phyloP scores from a whole-genome alignment of 768 basidiomycete species.

The Macrolepiota dolichaula region DNA sequence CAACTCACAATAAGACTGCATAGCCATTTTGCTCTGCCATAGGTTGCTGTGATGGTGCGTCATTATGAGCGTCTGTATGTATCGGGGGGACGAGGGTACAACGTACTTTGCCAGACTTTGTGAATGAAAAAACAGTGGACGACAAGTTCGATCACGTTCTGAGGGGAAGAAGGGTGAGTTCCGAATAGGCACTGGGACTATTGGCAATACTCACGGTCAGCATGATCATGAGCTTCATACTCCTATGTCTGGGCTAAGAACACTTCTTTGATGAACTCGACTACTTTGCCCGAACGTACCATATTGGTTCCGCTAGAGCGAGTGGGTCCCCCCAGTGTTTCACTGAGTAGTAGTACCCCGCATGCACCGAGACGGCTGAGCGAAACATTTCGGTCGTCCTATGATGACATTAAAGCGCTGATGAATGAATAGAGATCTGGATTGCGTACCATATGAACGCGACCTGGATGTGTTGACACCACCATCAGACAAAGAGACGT shows the following conservation, averaged over 20 bases:
- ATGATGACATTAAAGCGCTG: neutral
- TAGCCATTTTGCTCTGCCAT: neutral
- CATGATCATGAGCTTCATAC: conserved; percentile 11
- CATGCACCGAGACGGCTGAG: conserved; percentile 5
- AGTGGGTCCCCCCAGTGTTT: conserved; percentile 1
- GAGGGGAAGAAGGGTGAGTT: neutral
- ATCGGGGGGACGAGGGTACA: neutral
- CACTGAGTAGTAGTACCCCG: conserved; percentile 10
- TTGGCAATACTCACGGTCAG: neutral
- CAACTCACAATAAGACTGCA: conserved; percentile 3
- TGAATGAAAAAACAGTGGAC: conserved; percentile 10
- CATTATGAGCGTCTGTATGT: neutral
- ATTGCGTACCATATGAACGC: conserved; percentile 1
- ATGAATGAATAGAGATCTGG: neutral
- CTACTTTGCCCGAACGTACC: neutral
- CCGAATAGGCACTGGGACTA: neutral
- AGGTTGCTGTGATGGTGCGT: neutral
- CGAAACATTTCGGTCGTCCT: conserved; percentile 6
- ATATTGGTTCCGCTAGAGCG: neutral
- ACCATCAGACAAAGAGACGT: neutral
- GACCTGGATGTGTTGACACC: neutral
- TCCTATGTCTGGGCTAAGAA: neutral
- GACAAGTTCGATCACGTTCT: conserved; percentile 7
- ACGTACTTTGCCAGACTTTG: conserved; percentile 9
- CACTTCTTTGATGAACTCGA: neutral